phyloP scores from a whole-genome alignment of 768 basidiomycete genomes.

The Mycena kentingensis region DNA sequence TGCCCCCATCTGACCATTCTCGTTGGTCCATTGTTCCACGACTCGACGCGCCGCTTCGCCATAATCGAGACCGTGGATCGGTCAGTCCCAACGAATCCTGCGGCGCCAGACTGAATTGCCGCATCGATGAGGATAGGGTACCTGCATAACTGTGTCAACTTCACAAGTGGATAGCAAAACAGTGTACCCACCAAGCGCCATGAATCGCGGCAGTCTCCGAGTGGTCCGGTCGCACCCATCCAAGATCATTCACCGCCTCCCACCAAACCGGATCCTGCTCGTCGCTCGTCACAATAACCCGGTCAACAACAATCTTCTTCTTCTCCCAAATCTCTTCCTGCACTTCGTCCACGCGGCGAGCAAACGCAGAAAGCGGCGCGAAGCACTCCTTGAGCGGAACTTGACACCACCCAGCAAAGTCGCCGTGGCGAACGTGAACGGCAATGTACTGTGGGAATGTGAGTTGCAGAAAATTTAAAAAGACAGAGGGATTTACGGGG shows the following conservation, averaged over 20 bases:
- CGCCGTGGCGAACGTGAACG: constrained; percentile 37
- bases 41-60: constrained; percentile 43
- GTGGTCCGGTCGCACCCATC: constrained; percentile 37
- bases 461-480: constrained; percentile 3
- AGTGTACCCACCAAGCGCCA: constrained; percentile 36
- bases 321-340: constrained; percentile 29
- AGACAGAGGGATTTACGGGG: constrained; percentile 33
- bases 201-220: constrained; percentile 35
- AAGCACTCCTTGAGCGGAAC: constrained; percentile 31
- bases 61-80: constrained; percentile 50
- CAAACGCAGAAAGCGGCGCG: constrained; percentile 31
- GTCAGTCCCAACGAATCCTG: constrained; percentile 54
- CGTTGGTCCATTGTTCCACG: constrained; percentile 46
- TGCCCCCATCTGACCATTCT: constrained; percentile 42
- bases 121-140: constrained; percentile 51
- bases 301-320: constrained; percentile 24
- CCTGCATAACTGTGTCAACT: constrained; percentile 30
- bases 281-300: constrained; percentile 44
- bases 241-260: constrained; percentile 28
- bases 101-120: constrained; percentile 46
- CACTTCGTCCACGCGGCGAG: constrained; percentile 33
- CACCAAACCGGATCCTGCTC: constrained; percentile 37
- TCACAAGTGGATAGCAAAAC: neutral
- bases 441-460: constrained; percentile 31
- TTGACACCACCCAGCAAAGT: constrained; percentile 34